Evolutionary conservation across 2,329 filamentous ascomycete species (phyloP).

Genomic region (Hymenoscyphus repandus): DNA sequence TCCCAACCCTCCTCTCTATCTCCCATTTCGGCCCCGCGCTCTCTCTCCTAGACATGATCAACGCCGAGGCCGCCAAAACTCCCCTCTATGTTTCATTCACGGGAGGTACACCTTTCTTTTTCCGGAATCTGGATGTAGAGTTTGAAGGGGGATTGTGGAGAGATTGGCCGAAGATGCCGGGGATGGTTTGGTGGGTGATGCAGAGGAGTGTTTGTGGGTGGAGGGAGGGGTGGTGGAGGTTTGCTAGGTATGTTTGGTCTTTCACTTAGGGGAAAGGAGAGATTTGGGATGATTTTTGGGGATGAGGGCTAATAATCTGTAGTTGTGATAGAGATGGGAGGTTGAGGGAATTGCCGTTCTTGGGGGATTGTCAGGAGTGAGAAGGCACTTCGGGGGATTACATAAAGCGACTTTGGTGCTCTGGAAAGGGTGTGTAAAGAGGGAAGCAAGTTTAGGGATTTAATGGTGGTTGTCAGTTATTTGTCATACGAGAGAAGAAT

Average conservation of each 20-base stretch:
- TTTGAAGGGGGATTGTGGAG: conserved; percentile 17
- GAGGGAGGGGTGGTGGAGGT: conserved; percentile 15
- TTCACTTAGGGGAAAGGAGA: neutral
- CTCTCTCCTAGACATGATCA: conserved; percentile 7
- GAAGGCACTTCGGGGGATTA: too few species aligned
- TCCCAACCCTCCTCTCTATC: conserved; percentile 32
- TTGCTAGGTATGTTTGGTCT: conserved; percentile 6
- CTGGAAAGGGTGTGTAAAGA: too few species aligned
- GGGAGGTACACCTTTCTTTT: conserved; percentile 16
- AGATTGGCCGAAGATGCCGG: conserved; percentile 10
- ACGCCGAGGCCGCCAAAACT: conserved; percentile 9
- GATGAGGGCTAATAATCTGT: neutral
- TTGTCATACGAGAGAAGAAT: too few species aligned
- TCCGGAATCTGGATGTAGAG: conserved; percentile 15
- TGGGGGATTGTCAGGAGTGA: neutral
- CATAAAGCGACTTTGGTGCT: too few species aligned
- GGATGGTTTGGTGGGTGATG: conserved; percentile 11
- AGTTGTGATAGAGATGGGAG: conserved; percentile 13
- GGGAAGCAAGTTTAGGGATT: too few species aligned
- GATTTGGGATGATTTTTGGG: neutral
- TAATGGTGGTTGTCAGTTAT: too few species aligned
- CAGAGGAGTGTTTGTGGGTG: conserved; percentile 9
- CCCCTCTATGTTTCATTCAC: conserved; percentile 7
- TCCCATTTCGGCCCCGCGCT: conserved; percentile 7
- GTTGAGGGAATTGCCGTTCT: conserved; percentile 7